Conservation (phyloP, 208 protist species). For the Lotmaria passim region DNA sequence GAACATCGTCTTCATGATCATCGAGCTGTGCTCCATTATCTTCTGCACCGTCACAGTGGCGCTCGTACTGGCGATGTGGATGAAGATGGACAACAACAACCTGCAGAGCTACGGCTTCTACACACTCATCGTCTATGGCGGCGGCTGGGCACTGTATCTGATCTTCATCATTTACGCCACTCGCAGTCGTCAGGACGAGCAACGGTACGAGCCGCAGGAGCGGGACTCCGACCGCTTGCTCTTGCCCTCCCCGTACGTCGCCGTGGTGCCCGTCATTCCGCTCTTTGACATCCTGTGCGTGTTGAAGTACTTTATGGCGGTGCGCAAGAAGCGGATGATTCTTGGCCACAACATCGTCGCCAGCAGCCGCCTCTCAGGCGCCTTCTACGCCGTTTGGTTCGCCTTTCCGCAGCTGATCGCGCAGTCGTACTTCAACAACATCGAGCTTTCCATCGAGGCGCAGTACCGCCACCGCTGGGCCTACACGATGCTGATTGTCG, state of each 20-base stretch:
- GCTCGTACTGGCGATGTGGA: slow-evolving; percentile 51
- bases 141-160: slow-evolving; percentile 68
- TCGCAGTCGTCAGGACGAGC: slow-evolving; percentile 51
- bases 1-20: slow-evolving; percentile 55
- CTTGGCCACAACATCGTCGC: slow-evolving; percentile 69
- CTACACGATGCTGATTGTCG: slow-evolving; percentile 47
- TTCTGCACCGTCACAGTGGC: slow-evolving; percentile 44
- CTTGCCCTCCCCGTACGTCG: slow-evolving; percentile 67
- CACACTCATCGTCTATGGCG: slow-evolving; percentile 66
- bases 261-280: slow-evolving; percentile 66
- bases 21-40: slow-evolving; percentile 38
- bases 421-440: slow-evolving; percentile 57
- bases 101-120: slow-evolving; percentile 61
- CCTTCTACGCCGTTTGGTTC: slow-evolving; percentile 61
- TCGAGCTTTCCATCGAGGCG: neutral
- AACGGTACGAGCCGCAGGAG: slow-evolving; percentile 39
- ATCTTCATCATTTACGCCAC: slow-evolving; percentile 71
- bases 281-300: slow-evolving; percentile 74
- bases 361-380: slow-evolving; percentile 48
- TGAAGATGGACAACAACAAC: slow-evolving; percentile 28
- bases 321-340: slow-evolving; percentile 35
- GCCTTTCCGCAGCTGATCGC: slow-evolving; percentile 73
- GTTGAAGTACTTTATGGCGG: slow-evolving; percentile 46
- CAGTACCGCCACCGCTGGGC: slow-evolving; percentile 18
- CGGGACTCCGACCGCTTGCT: slow-evolving; percentile 26